phyloP scores from a whole-genome alignment of 805 yeast species.

The Priceomyces medius region DNA sequence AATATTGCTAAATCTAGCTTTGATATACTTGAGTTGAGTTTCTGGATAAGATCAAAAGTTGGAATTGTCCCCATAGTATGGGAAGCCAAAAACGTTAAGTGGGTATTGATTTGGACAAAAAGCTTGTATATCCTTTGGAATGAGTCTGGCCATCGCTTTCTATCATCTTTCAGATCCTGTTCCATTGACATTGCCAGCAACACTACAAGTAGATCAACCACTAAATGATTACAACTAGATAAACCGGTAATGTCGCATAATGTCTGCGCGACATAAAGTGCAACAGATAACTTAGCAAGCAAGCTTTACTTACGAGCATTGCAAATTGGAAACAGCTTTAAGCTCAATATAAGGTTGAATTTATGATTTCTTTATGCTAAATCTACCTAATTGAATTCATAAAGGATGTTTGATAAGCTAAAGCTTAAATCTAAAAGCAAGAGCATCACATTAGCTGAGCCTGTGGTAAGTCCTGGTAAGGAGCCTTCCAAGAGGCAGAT shows the following conservation, averaged over 20 bases:
- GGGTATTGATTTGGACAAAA: slow-evolving; percentile 34
- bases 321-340: slow-evolving; percentile 1
- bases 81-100: slow-evolving; percentile 38
- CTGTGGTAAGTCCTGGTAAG: slow-evolving; percentile 25
- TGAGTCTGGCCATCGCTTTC: slow-evolving; percentile 7
- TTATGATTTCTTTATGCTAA: no score
- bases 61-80: slow-evolving; percentile 36
- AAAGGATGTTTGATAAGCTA: slow-evolving; percentile 29
- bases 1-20: slow-evolving; percentile 64
- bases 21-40: slow-evolving; percentile 30
- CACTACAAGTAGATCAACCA: no score
- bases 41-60: slow-evolving; percentile 28
- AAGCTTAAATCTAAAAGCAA: slow-evolving; percentile 31
- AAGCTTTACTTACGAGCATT: background rate
- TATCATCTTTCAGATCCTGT: slow-evolving; percentile 1
- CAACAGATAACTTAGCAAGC: slow-evolving; percentile 2
- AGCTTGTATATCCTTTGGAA: slow-evolving; percentile 15
- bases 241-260: background rate
- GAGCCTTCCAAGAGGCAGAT: slow-evolving; percentile 46
- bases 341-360: no score
- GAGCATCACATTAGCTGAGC: slow-evolving; percentile 22
- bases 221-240: background rate
- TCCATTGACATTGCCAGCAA: no score
- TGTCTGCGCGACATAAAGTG: background rate
- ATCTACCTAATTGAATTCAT: background rate